Evolutionary conservation across 208 protist species (phyloP).

Genomic region (Zelonia costaricensis): DNA sequence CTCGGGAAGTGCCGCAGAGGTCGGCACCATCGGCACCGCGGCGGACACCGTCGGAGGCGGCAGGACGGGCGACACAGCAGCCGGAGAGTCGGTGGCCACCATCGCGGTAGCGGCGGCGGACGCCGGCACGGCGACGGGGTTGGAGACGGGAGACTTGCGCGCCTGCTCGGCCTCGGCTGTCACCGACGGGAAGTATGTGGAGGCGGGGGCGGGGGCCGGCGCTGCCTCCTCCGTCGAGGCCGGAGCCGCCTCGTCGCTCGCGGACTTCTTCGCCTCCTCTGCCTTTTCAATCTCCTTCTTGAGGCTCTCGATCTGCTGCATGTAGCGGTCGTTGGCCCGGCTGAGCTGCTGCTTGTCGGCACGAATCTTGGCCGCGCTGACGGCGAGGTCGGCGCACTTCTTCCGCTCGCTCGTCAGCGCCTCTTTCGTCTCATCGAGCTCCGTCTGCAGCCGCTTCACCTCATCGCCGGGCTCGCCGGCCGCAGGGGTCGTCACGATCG

Average conservation of each 20-base stretch:
- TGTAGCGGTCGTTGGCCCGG: conserved; percentile 58
- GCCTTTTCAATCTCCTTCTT: conserved; percentile 38
- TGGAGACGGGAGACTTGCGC: conserved; percentile 4
- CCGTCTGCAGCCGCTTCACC: conserved; percentile 43
- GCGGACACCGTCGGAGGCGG: too few species aligned
- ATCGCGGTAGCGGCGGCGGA: not conserved
- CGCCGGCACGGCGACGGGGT: not conserved
- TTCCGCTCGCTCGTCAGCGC: conserved; percentile 66
- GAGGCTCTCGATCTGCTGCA: conserved; percentile 43
- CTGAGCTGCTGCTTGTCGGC: conserved; percentile 53
- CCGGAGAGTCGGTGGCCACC: not conserved
- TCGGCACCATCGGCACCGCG: too few species aligned
- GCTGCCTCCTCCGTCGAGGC: conserved; percentile 14
- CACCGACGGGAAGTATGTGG: conserved; percentile 10
- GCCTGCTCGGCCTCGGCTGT: conserved; percentile 18
- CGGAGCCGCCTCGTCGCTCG: not conserved
- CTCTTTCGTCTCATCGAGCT: conserved; percentile 72
- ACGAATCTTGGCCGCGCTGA: conserved; percentile 58
- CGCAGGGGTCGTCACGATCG: conserved; percentile 1
- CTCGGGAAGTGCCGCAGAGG: too few species aligned
- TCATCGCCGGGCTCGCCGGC: conserved; percentile 30
- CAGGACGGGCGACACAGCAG: too few species aligned
- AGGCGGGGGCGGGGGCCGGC: not conserved
- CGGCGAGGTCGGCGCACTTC: conserved; percentile 58
- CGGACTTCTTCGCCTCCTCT: conserved; percentile 11